Conservation (phyloP, 768 basidiomycete genomes). For the Tylopilus plumbeoviolaceoides region DNA sequence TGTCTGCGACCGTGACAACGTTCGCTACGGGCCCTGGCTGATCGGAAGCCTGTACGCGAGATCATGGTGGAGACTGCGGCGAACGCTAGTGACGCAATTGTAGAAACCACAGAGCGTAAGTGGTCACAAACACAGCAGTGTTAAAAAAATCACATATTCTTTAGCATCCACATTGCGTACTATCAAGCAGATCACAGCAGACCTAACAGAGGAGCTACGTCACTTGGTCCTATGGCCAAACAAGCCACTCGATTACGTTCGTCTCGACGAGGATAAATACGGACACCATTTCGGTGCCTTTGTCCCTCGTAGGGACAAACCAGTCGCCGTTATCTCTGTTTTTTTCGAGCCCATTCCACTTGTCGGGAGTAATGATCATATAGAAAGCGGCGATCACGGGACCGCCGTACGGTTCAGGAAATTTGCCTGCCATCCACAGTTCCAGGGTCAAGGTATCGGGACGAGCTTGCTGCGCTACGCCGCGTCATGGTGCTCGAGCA, state of each 20-base stretch:
- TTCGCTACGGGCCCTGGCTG: neutral
- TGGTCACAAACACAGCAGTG: neutral
- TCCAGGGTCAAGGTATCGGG: constrained; percentile 53
- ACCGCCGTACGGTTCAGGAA: constrained; percentile 50
- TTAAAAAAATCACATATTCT: neutral
- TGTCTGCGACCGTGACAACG: neutral
- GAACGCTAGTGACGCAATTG: neutral
- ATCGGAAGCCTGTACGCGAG: constrained; percentile 3
- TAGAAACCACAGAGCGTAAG: constrained; percentile 10
- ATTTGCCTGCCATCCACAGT: constrained; percentile 51
- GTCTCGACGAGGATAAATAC: constrained; percentile 46
- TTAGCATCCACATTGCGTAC: constrained; percentile 11
- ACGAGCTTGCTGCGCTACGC: constrained; percentile 41
- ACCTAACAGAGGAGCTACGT: constrained; percentile 47
- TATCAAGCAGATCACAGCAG: constrained; percentile 35
- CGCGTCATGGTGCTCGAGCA: constrained; percentile 38
- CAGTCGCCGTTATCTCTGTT: constrained; percentile 57
- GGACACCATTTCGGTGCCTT: constrained; percentile 59
- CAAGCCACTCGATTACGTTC: constrained; percentile 43
- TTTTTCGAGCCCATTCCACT: constrained; percentile 39
- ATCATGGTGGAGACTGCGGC: constrained; percentile 4
- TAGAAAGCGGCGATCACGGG: neutral
- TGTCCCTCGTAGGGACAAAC: constrained; percentile 30
- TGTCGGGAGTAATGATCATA: constrained; percentile 3
- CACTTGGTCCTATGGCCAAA: constrained; percentile 58